Conservation (phyloP, 352 stramenopile genomes). For the Globisporangium recalcitrans region DNA sequence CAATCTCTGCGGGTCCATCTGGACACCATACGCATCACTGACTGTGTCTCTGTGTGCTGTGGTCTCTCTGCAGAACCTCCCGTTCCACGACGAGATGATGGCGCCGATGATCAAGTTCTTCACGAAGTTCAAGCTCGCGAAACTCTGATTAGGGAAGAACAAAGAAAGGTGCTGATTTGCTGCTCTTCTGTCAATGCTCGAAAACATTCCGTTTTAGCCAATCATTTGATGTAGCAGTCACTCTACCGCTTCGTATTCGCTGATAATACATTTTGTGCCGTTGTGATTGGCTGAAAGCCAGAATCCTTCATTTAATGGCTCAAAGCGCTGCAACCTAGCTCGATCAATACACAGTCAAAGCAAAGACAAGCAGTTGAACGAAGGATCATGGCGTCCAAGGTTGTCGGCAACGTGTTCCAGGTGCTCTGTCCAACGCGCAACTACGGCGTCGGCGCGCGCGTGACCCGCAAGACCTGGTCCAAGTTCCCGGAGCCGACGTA, state of each 20-base stretch:
- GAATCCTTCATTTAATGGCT: not conserved
- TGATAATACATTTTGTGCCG: conserved; percentile 11
- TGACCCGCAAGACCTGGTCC: conserved; percentile 72
- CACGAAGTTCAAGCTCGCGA: conserved; percentile 59
- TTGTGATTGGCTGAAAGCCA: conserved; percentile 17
- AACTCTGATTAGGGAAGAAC: conserved; percentile 24
- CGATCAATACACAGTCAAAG: conserved; percentile 7
- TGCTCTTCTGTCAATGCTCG: not conserved
- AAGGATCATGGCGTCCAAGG: conserved; percentile 36
- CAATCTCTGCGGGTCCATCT: not conserved
- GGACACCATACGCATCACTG: not conserved
- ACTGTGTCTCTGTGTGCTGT: not conserved
- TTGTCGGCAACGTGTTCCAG: conserved; percentile 67
- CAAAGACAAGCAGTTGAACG: not conserved
- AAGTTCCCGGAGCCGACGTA: conserved; percentile 69
- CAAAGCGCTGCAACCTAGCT: not conserved
- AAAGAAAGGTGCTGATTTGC: not conserved
- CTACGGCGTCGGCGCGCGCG: conserved; percentile 61
- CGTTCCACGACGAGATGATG: conserved; percentile 61
- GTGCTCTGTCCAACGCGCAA: conserved; percentile 61
- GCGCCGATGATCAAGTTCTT: conserved; percentile 64
- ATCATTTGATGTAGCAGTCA: not conserved
- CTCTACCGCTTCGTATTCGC: conserved; percentile 4
- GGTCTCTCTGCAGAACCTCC: conserved; percentile 27
- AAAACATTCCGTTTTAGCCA: conserved; percentile 17